Conservation (phyloP, 495 filamentous ascomycete species). For the Aspergillus steynii region DNA sequence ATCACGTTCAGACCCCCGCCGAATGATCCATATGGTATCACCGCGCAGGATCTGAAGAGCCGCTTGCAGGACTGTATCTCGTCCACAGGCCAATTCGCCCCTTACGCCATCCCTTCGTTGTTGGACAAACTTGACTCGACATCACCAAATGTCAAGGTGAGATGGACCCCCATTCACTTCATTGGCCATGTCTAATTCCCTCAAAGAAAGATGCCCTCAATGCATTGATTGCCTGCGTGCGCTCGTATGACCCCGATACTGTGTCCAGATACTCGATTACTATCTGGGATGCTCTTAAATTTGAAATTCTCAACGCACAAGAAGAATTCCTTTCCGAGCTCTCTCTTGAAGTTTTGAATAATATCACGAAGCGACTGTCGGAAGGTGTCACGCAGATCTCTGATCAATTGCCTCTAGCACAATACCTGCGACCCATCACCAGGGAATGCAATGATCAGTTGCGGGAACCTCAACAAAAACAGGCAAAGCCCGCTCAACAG, state of each 20-base stretch:
- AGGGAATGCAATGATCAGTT: conserved; percentile 73
- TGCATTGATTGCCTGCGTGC: conserved; percentile 60
- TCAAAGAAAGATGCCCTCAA: conserved; percentile 68
- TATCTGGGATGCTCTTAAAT: conserved; percentile 74
- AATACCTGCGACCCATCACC: conserved; percentile 62
- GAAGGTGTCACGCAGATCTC: conserved; percentile 49
- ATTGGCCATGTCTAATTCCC: conserved; percentile 26
- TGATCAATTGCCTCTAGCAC: conserved; percentile 53
- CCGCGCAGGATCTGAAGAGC: conserved; percentile 69
- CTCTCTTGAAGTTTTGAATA: conserved; percentile 54
- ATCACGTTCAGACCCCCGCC: conserved; percentile 76
- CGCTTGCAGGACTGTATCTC: conserved; percentile 71
- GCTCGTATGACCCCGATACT: conserved; percentile 59
- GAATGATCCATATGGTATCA: conserved; percentile 74
- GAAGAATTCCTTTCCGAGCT: conserved; percentile 69
- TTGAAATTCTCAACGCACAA: conserved; percentile 72
- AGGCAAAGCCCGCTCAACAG: conserved; percentile 67
- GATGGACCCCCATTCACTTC: not conserved
- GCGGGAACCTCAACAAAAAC: conserved; percentile 74
- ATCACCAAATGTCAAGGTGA: conserved; percentile 69
- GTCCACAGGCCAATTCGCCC: conserved; percentile 66
- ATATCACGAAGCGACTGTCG: conserved; percentile 60
- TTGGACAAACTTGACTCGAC: conserved; percentile 78
- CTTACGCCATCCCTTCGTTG: conserved; percentile 66
- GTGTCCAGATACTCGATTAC: conserved; percentile 69